Percentiles rank a stretch among this genome's conserved stretches.
Evolutionary conservation across 345 rosid species (phyloP).

Genomic region (Gossypium rotundifolium): DNA sequence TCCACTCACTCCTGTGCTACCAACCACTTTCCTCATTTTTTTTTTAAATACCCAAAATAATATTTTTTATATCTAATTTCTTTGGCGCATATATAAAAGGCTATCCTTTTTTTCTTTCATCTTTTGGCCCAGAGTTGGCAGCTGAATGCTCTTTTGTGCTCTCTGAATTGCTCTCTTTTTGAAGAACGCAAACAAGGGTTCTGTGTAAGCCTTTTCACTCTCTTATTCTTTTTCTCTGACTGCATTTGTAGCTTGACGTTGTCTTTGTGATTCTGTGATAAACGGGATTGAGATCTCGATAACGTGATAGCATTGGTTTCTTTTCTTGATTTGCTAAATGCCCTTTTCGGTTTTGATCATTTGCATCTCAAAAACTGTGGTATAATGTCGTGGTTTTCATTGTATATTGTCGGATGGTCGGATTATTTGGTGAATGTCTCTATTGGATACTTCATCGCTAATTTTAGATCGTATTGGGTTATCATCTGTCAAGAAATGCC

Average conservation of each 20-base stretch:
- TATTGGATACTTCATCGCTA: background rate
- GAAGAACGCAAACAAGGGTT: background rate
- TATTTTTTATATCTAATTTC: background rate
- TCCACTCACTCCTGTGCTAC: constrained; percentile 48
- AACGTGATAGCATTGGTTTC: background rate
- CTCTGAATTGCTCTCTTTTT: constrained; percentile 29
- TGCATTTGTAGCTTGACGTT: background rate
- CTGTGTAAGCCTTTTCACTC: constrained; percentile 11
- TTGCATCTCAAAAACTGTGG: constrained; percentile 1
- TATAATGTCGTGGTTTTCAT: background rate
- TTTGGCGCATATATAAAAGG: constrained; percentile 12
- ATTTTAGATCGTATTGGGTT: background rate
- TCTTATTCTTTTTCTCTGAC: background rate
- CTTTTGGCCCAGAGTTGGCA: background rate
- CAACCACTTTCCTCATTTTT: constrained; percentile 22
- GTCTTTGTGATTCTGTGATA: background rate
- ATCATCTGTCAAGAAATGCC: background rate
- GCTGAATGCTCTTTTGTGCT: constrained; percentile 18
- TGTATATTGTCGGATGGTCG: constrained; percentile 1
- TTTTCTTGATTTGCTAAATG: background rate
- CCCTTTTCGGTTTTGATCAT: background rate
- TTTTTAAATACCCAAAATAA: constrained; percentile 1
- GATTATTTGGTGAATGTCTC: background rate
- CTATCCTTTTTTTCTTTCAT: background rate
- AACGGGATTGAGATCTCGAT: constrained; percentile 4